phyloP scores from a whole-genome alignment of 1,284 basidiomycete species.

The Ustanciosporium gigantosporum region DNA sequence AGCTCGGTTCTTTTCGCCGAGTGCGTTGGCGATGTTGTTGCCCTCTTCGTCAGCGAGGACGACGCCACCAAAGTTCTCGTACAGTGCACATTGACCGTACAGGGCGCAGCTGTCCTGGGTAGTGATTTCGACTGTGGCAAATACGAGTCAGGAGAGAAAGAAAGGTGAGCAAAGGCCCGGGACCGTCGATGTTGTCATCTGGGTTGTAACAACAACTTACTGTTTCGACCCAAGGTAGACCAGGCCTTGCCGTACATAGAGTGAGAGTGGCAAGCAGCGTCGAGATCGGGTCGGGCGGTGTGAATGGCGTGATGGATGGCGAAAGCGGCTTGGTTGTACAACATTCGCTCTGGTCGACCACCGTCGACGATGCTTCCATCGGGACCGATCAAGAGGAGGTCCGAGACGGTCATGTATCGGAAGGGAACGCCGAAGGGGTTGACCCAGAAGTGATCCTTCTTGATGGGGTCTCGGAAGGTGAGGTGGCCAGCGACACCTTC shows the following conservation, averaged over 20 bases:
- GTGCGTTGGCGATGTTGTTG: conserved; percentile 66
- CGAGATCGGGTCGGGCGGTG: conserved; percentile 68
- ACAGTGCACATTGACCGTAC: conserved; percentile 56
- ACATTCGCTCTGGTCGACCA: conserved; percentile 41
- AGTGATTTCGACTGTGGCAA: conserved; percentile 62
- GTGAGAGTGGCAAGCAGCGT: conserved; percentile 71
- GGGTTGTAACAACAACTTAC: no score
- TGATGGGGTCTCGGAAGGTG: conserved; percentile 68
- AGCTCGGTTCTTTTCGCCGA: conserved; percentile 65
- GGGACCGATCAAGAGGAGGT: conserved; percentile 45
- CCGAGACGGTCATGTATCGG: conserved; percentile 41
- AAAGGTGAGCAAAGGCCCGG: no score
- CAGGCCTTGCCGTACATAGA: conserved; percentile 69
- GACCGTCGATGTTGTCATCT: no score
- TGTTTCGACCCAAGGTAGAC: conserved; percentile 67
- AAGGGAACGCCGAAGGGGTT: conserved; percentile 50
- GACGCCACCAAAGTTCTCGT: conserved; percentile 66
- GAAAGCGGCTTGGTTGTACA: conserved; percentile 64
- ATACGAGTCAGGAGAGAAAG: no score
- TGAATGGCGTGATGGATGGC: conserved; percentile 69
- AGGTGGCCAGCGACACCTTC: conserved; percentile 68
- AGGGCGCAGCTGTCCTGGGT: conserved; percentile 62
- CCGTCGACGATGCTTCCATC: conserved; percentile 43
- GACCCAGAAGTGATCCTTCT: conserved; percentile 67
- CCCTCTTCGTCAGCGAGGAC: conserved; percentile 70